A percentile compares a stretch with the other conserved stretches of the same genome.
phyloP scores from a whole-genome alignment of 345 rosid genomes.

The Citrus mangshanensis region DNA sequence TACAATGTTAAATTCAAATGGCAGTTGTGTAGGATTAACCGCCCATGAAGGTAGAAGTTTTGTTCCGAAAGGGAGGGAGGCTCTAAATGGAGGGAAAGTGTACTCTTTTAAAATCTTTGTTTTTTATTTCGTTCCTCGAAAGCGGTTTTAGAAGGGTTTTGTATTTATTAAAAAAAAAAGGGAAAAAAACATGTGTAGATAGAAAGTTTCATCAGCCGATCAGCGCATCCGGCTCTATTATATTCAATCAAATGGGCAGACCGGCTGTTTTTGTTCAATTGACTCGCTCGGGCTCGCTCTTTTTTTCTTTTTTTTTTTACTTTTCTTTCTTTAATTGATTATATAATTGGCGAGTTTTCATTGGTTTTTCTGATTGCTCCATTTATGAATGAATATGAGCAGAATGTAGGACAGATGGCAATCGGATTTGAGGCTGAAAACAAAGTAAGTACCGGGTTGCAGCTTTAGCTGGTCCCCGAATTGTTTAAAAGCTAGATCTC shows the following conservation, averaged over 20 bases:
- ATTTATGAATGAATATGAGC: background rate
- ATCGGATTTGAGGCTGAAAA: background rate
- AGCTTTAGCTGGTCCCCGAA: background rate
- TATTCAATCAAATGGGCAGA: background rate
- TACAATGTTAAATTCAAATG: conserved; percentile 36
- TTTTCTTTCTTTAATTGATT: background rate
- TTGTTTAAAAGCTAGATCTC: background rate
- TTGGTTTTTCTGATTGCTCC: conserved; percentile 1
- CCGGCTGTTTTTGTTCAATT: background rate
- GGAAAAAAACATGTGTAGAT: background rate
- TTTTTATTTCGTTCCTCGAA: background rate
- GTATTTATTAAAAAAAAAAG: no score
- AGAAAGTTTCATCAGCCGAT: background rate
- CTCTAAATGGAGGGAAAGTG: conserved; percentile 24
- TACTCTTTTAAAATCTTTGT: background rate
- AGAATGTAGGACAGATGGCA: conserved; percentile 8
- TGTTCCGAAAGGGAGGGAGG: background rate
- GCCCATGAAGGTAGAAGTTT: conserved; percentile 15
- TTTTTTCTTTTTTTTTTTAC: no score
- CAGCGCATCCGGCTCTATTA: background rate
- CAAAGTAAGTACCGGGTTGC: background rate
- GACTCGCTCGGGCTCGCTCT: background rate
- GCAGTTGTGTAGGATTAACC: conserved; percentile 33
- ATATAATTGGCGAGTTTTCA: background rate
- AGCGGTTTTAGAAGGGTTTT: background rate